Evolutionary conservation across 2,329 filamentous ascomycete species (phyloP).

Genomic region (Leptosphaerulina australis): DNA sequence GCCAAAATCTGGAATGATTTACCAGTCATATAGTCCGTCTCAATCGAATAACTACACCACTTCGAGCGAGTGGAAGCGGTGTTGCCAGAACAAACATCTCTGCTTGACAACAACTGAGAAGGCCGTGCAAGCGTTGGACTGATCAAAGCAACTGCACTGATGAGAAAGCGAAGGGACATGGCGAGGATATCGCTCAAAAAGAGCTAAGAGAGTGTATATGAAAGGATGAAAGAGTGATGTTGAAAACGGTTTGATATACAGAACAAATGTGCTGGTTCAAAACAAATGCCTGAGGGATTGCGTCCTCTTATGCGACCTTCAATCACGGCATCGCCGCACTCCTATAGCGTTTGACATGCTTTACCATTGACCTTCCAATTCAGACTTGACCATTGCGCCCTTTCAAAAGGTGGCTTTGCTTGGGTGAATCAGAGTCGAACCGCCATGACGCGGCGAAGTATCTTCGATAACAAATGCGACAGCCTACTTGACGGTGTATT

Average conservation of each 20-base stretch:
- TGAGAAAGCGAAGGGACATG: conserved; percentile 7
- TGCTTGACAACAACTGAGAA: conserved; percentile 9
- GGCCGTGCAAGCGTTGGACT: conserved; percentile 2
- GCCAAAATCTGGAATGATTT: neutral
- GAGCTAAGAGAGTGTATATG: neutral
- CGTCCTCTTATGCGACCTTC: conserved; percentile 3
- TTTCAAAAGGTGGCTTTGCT: neutral
- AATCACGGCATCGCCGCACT: neutral
- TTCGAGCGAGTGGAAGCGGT: conserved; percentile 36
- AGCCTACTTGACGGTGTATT: neutral
- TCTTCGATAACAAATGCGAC: neutral
- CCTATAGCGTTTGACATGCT: neutral
- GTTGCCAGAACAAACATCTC: conserved; percentile 41
- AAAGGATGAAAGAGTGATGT: neutral
- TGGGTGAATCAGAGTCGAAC: neutral
- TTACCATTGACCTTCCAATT: neutral
- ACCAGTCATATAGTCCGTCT: conserved; percentile 59
- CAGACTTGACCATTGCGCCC: neutral
- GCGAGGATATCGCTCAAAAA: neutral
- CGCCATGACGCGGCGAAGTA: conserved; percentile 8
- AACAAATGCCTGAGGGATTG: neutral
- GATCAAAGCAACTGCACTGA: conserved; percentile 3
- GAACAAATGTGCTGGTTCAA: conserved; percentile 2
- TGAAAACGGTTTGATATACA: neutral
- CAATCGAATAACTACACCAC: conserved; percentile 58